Percentiles rank a stretch among this genome's conserved stretches.
These are phyloP conservation scores for Botrytis deweyae DNA, from an alignment of 2,329 filamentous ascomycete species.

Conservation along the genomic window DNA sequence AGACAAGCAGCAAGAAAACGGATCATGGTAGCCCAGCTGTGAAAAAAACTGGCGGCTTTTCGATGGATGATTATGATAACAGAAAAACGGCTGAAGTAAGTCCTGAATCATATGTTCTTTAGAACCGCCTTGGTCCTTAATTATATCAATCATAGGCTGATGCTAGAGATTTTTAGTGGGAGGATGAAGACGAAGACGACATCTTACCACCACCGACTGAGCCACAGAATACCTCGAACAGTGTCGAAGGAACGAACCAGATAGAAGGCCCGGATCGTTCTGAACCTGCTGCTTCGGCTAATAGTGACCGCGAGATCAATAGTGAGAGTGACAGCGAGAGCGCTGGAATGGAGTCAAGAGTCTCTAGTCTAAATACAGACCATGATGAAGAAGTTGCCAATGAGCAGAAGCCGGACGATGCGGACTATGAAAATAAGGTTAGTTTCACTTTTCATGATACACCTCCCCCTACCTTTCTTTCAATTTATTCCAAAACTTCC, in stretches of 20 bases:
- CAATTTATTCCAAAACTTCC: not conserved
- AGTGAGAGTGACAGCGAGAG: not conserved
- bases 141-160: not conserved
- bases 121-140: not conserved
- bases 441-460: not conserved
- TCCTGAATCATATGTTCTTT: not conserved
- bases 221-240: not conserved
- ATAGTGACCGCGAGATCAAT: not conserved
- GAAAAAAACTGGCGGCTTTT: not conserved
- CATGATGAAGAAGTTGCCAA: not conserved
- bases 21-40: conserved; percentile 24
- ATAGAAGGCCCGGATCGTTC: not conserved
- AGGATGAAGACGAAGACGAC: not conserved
- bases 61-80: not conserved
- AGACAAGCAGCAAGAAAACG: conserved; percentile 5
- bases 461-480: not conserved
- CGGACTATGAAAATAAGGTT: not conserved
- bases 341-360: not conserved
- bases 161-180: not conserved
- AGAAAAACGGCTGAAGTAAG: not conserved
- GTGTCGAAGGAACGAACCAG: not conserved
- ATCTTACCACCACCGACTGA: not conserved
- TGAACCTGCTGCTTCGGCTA: not conserved
- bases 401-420: not conserved
- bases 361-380: not conserved